Evolutionary conservation across 805 yeast genomes (phyloP).

Genomic region (Zygosaccharomyces lentus): DNA sequence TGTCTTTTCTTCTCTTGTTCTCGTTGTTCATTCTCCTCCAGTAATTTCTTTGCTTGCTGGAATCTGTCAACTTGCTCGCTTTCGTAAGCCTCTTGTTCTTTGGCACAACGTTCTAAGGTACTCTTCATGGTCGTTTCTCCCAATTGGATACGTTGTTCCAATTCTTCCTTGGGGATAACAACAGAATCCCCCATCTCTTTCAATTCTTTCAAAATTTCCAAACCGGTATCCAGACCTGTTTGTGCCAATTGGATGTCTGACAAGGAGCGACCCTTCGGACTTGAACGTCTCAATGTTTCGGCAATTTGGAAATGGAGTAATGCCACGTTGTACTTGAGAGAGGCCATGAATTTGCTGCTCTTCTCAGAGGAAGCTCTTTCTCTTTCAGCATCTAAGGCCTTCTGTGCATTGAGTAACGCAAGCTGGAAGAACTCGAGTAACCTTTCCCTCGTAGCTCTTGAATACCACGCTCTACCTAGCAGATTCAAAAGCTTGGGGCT

Average conservation of each 20-base stretch:
- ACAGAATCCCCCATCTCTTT: constrained; percentile 48
- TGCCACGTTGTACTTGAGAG: constrained; percentile 73
- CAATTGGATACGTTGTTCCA: constrained; percentile 81
- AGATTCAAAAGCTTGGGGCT: constrained; percentile 66
- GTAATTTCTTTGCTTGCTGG: constrained; percentile 63
- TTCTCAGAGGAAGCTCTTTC: constrained; percentile 25
- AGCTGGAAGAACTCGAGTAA: constrained; percentile 54
- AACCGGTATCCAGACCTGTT: constrained; percentile 57
- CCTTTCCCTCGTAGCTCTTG: constrained; percentile 67
- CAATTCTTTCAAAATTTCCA: constrained; percentile 53
- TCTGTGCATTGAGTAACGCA: constrained; percentile 58
- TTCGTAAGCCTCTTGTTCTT: constrained; percentile 70
- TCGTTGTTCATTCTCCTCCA: constrained; percentile 53
- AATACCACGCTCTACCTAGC: constrained; percentile 85
- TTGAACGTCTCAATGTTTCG: constrained; percentile 65
- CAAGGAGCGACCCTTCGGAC: constrained; percentile 54
- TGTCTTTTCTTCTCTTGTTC: constrained; percentile 45
- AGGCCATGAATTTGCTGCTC: constrained; percentile 39
- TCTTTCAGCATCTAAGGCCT: constrained; percentile 43
- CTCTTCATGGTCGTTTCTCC: constrained; percentile 72
- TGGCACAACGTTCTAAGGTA: constrained; percentile 64
- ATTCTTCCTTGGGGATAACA: constrained; percentile 74
- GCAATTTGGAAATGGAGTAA: constrained; percentile 83
- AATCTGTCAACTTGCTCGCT: constrained; percentile 53
- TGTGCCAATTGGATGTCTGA: constrained; percentile 56